Percentiles rank a stretch among this genome's conserved stretches.
phyloP scores from a whole-genome alignment of 495 filamentous ascomycete genomes.

The Evernia prunastri region DNA sequence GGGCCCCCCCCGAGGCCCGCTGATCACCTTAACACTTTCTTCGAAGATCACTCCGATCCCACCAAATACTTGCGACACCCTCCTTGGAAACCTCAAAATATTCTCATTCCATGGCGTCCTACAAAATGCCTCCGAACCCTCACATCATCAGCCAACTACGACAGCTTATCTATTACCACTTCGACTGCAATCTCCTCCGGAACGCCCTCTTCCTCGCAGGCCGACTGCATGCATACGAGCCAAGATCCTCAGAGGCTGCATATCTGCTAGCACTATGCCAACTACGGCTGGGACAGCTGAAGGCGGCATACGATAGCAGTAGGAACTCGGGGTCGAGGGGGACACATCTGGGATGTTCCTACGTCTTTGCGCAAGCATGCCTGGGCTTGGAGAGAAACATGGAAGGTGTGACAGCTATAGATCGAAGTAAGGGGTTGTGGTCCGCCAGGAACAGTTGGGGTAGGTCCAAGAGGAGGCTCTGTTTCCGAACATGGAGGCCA shows the following conservation, averaged over 20 bases:
- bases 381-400: conserved; percentile 67
- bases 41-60: conserved; percentile 12
- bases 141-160: conserved; percentile 68
- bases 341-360: conserved; percentile 77
- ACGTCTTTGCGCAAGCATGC: conserved; percentile 85
- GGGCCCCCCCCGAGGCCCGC: background rate
- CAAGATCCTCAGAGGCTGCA: conserved; percentile 65
- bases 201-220: conserved; percentile 91
- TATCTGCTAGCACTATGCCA: conserved; percentile 82
- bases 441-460: conserved; percentile 63
- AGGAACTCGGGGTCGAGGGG: conserved; percentile 56
- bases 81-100: background rate
- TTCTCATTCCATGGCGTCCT: conserved; percentile 12
- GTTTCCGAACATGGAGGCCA: background rate
- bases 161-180: conserved; percentile 82
- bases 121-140: conserved; percentile 61
- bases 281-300: conserved; percentile 70
- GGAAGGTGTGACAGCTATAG: conserved; percentile 74
- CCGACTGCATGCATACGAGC: conserved; percentile 75
- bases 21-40: conserved; percentile 8
- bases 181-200: conserved; percentile 80
- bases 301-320: conserved; percentile 66
- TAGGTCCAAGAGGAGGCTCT: conserved; percentile 31
- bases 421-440: conserved; percentile 67
- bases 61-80: background rate